These are phyloP conservation scores for Plasmodium cynomolgi DNA, from an alignment of 169 alveolate genomes.

Conservation along the genomic window DNA sequence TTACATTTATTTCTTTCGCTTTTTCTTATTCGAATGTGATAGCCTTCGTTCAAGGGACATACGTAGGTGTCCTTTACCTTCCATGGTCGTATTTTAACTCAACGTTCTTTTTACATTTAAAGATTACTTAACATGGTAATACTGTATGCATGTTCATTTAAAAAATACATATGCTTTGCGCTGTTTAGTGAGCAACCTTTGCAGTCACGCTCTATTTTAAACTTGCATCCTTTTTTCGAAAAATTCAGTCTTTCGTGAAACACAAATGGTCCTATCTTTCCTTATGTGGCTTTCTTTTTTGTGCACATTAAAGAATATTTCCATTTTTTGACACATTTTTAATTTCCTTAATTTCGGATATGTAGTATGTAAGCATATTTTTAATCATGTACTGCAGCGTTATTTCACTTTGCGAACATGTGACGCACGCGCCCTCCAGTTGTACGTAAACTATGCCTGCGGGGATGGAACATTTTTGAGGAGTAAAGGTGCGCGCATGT, in stretches of 20 bases:
- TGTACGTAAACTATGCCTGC: constrained; percentile 83
- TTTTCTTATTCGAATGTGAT: neutral
- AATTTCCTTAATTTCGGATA: constrained; percentile 81
- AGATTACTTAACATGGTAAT: neutral
- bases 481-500: neutral
- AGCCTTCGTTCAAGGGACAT: neutral
- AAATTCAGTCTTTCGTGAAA: neutral
- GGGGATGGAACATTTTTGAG: neutral
- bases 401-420: constrained; percentile 84
- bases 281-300: neutral
- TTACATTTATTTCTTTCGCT: neutral
- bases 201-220: neutral
- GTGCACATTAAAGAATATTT: constrained; percentile 27
- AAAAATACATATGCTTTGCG: neutral
- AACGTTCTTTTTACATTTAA: neutral
- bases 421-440: constrained; percentile 85
- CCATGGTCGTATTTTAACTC: neutral
- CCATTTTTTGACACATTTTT: constrained; percentile 73
- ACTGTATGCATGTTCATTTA: neutral
- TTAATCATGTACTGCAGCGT: constrained; percentile 86
- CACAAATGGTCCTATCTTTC: neutral
- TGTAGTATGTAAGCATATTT: constrained; percentile 84
- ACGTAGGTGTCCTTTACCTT: neutral
- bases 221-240: neutral
- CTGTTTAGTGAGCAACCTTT: neutral